Evolutionary conservation across 2,329 filamentous ascomycete genomes (phyloP).

Genomic region (Chaetomium sp.): DNA sequence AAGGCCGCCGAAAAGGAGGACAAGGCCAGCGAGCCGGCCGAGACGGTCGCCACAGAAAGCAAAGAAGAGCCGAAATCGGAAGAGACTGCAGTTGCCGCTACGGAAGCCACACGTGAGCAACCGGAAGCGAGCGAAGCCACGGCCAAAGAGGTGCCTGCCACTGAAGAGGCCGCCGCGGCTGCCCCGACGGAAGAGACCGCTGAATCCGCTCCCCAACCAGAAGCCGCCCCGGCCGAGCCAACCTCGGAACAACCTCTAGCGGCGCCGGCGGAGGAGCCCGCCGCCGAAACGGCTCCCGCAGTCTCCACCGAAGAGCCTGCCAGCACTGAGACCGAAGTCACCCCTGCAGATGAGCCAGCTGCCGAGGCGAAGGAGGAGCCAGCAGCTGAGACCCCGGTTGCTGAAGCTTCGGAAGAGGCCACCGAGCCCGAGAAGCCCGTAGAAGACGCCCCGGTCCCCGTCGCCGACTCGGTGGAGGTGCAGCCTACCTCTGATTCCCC

Average conservation of each 20-base stretch:
- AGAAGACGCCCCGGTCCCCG: not conserved
- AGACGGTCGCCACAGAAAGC: not conserved
- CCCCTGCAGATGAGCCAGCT: not conserved
- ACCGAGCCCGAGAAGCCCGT: slow-evolving; percentile 1
- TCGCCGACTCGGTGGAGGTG: not conserved
- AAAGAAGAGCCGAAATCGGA: slow-evolving; percentile 2
- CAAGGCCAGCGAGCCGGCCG: slow-evolving; percentile 9
- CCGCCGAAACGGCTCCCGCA: not conserved
- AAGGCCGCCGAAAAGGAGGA: slow-evolving; percentile 10
- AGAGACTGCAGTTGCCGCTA: slow-evolving; percentile 1
- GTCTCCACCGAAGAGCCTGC: not conserved
- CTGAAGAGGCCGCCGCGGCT: not conserved
- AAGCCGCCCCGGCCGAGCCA: not conserved
- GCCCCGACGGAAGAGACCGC: not conserved
- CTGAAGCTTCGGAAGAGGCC: not conserved
- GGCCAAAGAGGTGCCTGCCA: slow-evolving; percentile 3
- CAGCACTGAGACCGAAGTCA: not conserved
- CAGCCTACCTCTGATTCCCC: not conserved
- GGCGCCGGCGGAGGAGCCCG: not conserved
- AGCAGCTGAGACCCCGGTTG: not conserved
- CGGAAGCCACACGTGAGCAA: slow-evolving; percentile 4
- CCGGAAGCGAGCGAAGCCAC: not conserved
- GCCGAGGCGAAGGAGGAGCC: not conserved
- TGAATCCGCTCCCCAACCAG: not conserved
- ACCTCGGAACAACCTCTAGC: not conserved